Evolutionary conservation across 169 alveolate genomes (phyloP), one percentile per base, ranked within the genome.

Genomic region (Cryptosporidium parvum): DNA sequence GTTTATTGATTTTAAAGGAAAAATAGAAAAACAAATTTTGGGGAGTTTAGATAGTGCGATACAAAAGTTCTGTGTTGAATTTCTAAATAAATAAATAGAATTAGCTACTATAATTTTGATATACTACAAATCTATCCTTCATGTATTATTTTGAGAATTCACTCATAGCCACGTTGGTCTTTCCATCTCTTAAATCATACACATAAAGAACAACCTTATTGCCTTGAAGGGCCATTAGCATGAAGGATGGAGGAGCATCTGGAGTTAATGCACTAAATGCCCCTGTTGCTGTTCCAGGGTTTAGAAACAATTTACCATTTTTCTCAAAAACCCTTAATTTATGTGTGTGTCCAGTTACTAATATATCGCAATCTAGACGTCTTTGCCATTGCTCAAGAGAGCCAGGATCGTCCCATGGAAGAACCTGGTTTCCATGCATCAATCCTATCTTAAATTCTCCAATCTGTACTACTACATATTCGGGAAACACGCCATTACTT

Each of bases 281-380:
- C 1, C 99, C 99, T 23, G 98, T 96, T 2, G 97, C 97, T 16
- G 97, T 85, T 1, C 99, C 99, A 21, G 99, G 99, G 86, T 96
- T 97, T 62, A 97, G 84, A 75, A 95, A 96, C 86, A 95, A 95
- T 91, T 96, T 96, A 51, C 97, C 97, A 72, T 96, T 97, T 23
- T 91, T 84, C 56, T 93, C 95, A 44, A 92, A 86, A 3, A 95
- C 95, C 52, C 92, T 84, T 68, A 94, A 89, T 80, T 93, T 86
- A 91, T 97, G 99, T 59, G 97, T 95, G 84, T 96, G 97, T 23
- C 99, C 99, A 37, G 93, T 91, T 52, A 97, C 94, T 62, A 96
- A 86, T 52, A 97, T 94, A 91, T 97, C 99, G 86, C 97, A 94
- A 69, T 95, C 98, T 42, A 96, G 85, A 85, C 95, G 91, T 86